These are phyloP conservation scores for Didymella sp. DNA, from an alignment of 2,329 filamentous ascomycete genomes.

Conservation along the genomic window DNA sequence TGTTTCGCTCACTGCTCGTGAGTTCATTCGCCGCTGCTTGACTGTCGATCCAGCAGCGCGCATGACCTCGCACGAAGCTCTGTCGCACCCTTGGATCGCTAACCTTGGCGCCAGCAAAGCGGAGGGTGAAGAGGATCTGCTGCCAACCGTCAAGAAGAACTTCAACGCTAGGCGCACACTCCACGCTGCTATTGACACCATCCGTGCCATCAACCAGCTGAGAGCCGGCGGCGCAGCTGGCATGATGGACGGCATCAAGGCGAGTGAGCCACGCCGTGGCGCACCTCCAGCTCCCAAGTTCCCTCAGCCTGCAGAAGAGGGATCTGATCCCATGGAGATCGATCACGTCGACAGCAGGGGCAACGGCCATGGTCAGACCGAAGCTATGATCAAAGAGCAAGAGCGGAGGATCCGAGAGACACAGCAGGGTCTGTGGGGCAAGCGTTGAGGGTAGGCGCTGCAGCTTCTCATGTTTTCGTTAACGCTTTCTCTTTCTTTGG, in stretches of 20 bases:
- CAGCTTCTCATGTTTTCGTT: background rate
- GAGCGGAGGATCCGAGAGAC: conserved; percentile 66
- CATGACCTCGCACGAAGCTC: conserved; percentile 85
- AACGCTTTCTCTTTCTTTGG: conserved; percentile 1
- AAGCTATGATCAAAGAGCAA: conserved; percentile 67
- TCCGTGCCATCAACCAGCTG: conserved; percentile 71
- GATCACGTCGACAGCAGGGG: conserved; percentile 62
- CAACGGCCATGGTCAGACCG: conserved; percentile 67
- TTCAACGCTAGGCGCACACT: conserved; percentile 71
- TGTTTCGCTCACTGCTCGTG: conserved; percentile 80
- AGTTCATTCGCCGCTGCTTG: conserved; percentile 90
- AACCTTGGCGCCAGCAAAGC: conserved; percentile 58
- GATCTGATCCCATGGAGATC: conserved; percentile 54
- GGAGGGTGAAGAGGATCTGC: conserved; percentile 58
- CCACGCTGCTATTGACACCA: conserved; percentile 72
- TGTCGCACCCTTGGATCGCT: conserved; percentile 70
- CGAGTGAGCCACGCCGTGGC: conserved; percentile 59
- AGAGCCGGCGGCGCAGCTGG: conserved; percentile 64
- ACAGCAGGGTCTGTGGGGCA: conserved; percentile 63
- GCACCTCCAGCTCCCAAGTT: conserved; percentile 41
- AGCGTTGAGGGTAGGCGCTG: conserved; percentile 28
- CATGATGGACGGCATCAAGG: conserved; percentile 68
- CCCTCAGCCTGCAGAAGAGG: conserved; percentile 44
- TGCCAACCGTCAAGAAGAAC: conserved; percentile 73
- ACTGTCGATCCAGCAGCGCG: conserved; percentile 87